Conservation (phyloP, 257 asterid species). For the Capsicum rhomboideum region DNA sequence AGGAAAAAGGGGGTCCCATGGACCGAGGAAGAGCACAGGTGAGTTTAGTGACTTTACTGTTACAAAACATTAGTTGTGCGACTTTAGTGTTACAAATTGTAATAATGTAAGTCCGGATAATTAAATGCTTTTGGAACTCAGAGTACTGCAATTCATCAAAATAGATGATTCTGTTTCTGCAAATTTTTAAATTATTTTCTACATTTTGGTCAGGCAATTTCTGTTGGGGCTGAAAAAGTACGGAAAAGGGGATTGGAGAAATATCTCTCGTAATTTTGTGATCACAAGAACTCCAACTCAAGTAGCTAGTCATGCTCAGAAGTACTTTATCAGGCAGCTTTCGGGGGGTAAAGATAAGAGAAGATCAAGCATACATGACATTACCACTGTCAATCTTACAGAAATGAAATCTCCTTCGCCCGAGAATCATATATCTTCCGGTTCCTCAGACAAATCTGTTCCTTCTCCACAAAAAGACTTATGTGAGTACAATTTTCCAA, state of each 20-base stretch:
- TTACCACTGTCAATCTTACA: constrained; percentile 53
- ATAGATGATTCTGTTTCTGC: neutral
- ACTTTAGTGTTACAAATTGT: neutral
- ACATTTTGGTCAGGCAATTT: constrained; percentile 50
- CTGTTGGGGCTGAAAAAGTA: constrained; percentile 82
- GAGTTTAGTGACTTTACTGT: neutral
- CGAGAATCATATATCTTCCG: constrained; percentile 3
- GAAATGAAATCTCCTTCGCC: constrained; percentile 35
- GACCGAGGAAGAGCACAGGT: constrained; percentile 98
- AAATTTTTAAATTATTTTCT: neutral
- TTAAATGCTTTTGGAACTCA: neutral
- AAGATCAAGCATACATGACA: constrained; percentile 89
- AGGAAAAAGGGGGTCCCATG: constrained; percentile 91
- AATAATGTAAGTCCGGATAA: neutral
- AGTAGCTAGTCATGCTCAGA: constrained; percentile 95
- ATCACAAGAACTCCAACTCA: constrained; percentile 86
- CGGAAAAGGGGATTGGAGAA: constrained; percentile 98
- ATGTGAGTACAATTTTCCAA: constrained; percentile 19
- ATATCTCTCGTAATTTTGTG: constrained; percentile 75
- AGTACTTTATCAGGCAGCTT: constrained; percentile 83
- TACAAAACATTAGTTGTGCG: neutral
- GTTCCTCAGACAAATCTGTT: constrained; percentile 27
- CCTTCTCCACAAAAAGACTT: constrained; percentile 8
- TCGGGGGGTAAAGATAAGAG: constrained; percentile 86
- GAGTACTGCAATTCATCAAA: neutral